Conservation (phyloP, 345 rosid genomes). For the Hypericum perforatum region DNA sequence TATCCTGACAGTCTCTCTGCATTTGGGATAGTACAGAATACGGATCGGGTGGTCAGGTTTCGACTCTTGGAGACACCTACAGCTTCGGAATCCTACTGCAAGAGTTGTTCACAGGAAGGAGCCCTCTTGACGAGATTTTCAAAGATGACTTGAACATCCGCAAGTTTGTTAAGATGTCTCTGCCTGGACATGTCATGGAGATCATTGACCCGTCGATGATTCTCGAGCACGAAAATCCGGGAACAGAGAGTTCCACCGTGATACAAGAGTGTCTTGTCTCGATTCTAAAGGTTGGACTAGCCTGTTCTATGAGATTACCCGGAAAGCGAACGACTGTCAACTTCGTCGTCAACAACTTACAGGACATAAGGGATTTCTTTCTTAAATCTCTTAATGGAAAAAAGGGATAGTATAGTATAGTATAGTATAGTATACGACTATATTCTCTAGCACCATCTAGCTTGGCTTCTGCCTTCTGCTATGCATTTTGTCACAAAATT, state of each 20-base stretch:
- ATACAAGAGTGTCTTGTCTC: constrained; percentile 16
- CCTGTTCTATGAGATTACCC: constrained; percentile 12
- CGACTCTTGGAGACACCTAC: constrained; percentile 19
- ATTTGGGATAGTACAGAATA: constrained; percentile 15
- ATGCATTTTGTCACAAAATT: too few species aligned
- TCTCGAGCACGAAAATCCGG: constrained; percentile 6
- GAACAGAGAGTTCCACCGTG: neutral
- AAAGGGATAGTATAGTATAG: neutral
- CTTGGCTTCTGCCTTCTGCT: too few species aligned
- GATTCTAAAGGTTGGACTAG: constrained; percentile 15
- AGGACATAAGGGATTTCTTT: constrained; percentile 9
- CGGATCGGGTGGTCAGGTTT: constrained; percentile 10
- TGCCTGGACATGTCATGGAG: constrained; percentile 13
- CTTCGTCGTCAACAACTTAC: constrained; percentile 15
- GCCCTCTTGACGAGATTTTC: constrained; percentile 21
- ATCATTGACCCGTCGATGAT: constrained; percentile 15
- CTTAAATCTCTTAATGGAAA: neutral
- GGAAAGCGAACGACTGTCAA: constrained; percentile 10
- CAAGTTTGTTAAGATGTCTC: constrained; percentile 12
- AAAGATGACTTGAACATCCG: constrained; percentile 13
- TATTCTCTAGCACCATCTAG: too few species aligned
- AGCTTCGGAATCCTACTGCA: constrained; percentile 23
- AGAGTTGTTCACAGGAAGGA: constrained; percentile 30
- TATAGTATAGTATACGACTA: too few species aligned
- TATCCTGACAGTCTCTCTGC: neutral